A percentile compares a stretch with the other conserved stretches of the same genome.
Evolutionary conservation across 1,284 basidiomycete species (phyloP).

Genomic region (Ceratobasidium sp.): DNA sequence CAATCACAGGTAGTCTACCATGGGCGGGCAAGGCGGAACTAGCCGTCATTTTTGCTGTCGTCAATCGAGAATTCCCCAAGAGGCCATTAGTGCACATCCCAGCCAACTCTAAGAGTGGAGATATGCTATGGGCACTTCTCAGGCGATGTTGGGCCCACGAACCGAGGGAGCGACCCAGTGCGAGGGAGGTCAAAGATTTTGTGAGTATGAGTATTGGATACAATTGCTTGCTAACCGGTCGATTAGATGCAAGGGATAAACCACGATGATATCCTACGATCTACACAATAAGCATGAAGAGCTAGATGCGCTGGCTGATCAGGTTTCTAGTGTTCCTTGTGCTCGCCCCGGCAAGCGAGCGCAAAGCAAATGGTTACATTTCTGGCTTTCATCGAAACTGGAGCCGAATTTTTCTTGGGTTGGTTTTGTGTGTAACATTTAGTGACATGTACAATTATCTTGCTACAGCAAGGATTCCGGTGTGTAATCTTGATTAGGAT

Average conservation of each 20-base stretch:
- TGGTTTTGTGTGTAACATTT: too few relatives aligned
- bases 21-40: not conserved
- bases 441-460: too few relatives aligned
- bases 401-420: too few relatives aligned
- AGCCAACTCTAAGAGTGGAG: not conserved
- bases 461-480: too few relatives aligned
- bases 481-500: too few relatives aligned
- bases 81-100: not conserved
- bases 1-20: not conserved
- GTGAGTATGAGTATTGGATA: not conserved
- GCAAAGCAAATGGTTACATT: too few relatives aligned
- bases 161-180: not conserved
- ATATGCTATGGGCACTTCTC: constrained; percentile 6
- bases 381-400: too few relatives aligned
- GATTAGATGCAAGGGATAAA: not conserved
- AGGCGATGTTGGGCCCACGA: constrained; percentile 12
- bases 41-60: not conserved
- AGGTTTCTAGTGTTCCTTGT: too few relatives aligned
- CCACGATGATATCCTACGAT: not conserved
- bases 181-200: not conserved
- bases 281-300: not conserved
- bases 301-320: too few relatives aligned
- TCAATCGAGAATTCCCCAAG: not conserved
- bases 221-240: not conserved
- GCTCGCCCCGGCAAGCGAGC: too few relatives aligned